Evolutionary conservation across 305 asterid species (phyloP).

Genomic region (Solanum hybrid): DNA sequence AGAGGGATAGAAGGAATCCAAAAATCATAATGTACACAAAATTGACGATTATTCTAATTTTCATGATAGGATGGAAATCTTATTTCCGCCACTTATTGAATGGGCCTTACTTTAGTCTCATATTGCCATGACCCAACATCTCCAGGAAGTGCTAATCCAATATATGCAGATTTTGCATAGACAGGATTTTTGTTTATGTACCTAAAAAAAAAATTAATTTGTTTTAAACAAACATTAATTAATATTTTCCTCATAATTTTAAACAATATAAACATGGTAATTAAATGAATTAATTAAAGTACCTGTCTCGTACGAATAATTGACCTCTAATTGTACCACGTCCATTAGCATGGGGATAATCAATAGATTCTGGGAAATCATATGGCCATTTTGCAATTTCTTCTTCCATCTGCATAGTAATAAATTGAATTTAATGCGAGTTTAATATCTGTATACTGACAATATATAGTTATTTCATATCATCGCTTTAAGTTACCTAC

Average conservation of each 20-base stretch:
- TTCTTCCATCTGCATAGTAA: constrained; percentile 16
- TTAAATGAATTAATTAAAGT: not conserved
- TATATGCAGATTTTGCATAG: constrained; percentile 40
- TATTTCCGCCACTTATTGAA: not conserved
- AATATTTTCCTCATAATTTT: not conserved
- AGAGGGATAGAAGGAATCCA: not conserved
- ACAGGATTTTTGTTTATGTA: constrained; percentile 10
- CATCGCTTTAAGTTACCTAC: not conserved
- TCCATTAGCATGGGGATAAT: constrained; percentile 22
- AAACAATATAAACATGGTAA: not conserved
- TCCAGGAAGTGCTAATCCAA: constrained; percentile 60
- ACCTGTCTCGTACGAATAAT: constrained; percentile 31
- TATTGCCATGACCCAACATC: constrained; percentile 58
- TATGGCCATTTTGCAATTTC: constrained; percentile 58
- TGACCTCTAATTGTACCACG: constrained; percentile 40
- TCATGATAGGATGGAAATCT: not conserved
- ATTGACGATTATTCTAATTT: not conserved
- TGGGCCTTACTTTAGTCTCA: constrained; percentile 33
- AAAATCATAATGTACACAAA: not conserved
- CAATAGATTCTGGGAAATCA: constrained; percentile 34
- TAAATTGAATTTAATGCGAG: not conserved
- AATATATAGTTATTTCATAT: not conserved
- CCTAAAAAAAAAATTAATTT: not conserved
- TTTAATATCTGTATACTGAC: not conserved
- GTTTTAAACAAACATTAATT: not conserved